Base-by-base conservation (phyloP, 2,329 filamentous ascomycete genomes). In the Harringtonia aguacate region DNA sequence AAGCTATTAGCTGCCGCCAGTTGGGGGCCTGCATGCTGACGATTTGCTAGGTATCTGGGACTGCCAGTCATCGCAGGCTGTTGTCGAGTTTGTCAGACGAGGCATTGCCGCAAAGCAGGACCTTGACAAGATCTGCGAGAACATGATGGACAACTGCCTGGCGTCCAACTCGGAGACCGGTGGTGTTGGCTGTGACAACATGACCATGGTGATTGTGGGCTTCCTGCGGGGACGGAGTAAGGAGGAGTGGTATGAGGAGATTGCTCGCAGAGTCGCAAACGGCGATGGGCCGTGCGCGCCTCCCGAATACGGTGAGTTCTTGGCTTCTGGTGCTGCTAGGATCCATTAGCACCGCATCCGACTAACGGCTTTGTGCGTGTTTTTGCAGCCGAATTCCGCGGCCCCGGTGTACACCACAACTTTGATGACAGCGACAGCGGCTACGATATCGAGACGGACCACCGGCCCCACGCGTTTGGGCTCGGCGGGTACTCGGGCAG, bases 101-200 rank as follows among this genome's bases (percentile, higher is more conserved):
- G 92, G 92, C 46, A 95, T 98, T 62, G 90, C 88, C 40, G 89
- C 89, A 41, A 95, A 95, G 72, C 92, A 98, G 67, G 85, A 94
- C 40, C 77, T 98, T 41, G 81, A 89, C 45, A 85, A 86, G 62
- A 97, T 98, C 58, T 97, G 90, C 65, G 92, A 98, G 68, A 98
- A 98, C 70, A 95, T 98, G 87, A 98, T 98, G 92, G 90, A 98
- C 72, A 98, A 97, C 70, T 98, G 92, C 62, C 74, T 98, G 52
- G 89, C 92, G 34, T 94, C 89, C 49, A 97, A 94, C 75, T 95
- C 89, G 53, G 92, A 98, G 68, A 95, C 90, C 28, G 92, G 92
- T 44, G 92, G 92, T 51, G 90, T 98, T 49, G 92, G 92, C 49
- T 98, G 92, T 64, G 92, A 98, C 71, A 98, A 98, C 73, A 98